A percentile compares a stretch with the other conserved stretches of the same genome.
These are phyloP conservation scores for Scheffersomyces cryptocercus DNA, from an alignment of 1,139 yeast genomes.

Conservation along the genomic window DNA sequence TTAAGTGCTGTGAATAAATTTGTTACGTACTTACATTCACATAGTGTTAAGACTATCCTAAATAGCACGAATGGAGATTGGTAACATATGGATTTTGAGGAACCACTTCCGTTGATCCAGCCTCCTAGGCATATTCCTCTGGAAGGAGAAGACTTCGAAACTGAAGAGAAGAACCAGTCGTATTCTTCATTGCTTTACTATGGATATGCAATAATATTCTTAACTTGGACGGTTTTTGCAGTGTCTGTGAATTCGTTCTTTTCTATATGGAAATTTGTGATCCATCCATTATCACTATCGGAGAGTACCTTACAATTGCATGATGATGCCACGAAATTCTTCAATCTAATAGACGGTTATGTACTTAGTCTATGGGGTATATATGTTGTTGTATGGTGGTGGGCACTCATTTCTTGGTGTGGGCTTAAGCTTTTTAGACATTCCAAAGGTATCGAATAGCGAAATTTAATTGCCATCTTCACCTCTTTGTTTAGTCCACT, in stretches of 20 bases:
- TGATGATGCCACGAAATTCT: constrained; percentile 10
- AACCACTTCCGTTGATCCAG: constrained; percentile 15
- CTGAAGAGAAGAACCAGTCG: no score
- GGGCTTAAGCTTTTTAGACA: constrained; percentile 77
- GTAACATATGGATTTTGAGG: constrained; percentile 3
- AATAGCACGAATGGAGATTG: no score
- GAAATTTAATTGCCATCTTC: constrained; percentile 57
- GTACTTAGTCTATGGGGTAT: constrained; percentile 53
- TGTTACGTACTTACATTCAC: no score
- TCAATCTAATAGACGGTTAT: constrained; percentile 42
- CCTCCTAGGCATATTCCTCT: no score
- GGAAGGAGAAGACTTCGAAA: no score
- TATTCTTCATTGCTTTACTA: no score
- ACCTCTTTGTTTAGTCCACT: constrained; percentile 76
- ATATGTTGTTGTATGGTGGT: constrained; percentile 69
- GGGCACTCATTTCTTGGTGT: constrained; percentile 76
- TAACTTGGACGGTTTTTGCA: constrained; percentile 43
- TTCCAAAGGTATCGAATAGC: constrained; percentile 53
- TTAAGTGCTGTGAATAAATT: no score
- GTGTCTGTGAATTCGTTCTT: constrained; percentile 46
- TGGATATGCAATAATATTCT: constrained; percentile 39
- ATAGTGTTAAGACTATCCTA: no score
- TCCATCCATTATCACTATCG: constrained; percentile 27
- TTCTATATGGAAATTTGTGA: constrained; percentile 45
- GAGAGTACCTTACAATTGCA: constrained; percentile 14